Base-by-base conservation (phyloP, 306 rosid species). In the Rosa persica region DNA sequence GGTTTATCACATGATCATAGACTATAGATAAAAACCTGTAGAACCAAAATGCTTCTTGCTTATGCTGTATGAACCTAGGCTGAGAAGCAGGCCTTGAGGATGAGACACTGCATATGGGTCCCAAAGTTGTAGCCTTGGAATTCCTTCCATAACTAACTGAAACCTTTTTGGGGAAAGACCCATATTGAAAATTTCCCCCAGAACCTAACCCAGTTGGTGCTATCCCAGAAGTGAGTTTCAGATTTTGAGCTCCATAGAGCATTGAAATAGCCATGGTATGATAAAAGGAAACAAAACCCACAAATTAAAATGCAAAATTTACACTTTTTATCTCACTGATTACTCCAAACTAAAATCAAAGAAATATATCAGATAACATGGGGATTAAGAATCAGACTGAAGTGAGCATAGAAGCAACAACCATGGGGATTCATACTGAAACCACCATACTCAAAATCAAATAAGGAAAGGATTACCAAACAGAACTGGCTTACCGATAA, bases 11-110 rank as follows among this genome's bases (percentile, higher is more conserved):
- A 76, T 92, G 96, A 83, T 94, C 97, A 67, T 92, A 94, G 77
- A 92, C 96, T 81, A 94, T 88, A 23, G 97, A 90, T 8, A 94
- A 91, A 42, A 94, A 94, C 85, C 96, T 88, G 64, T 90, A 94
- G 84, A 94, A 94, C 98, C 97, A 94, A 77, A 92, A 94, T 0
- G 98, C 98, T 80, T 94, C 98, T 54, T 94, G 89, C 72, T 94
- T 92, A 88, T 94, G 94, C 77, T 94, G 98, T 12, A 92, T 94
- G 83, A 94, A 94, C 91, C 98, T 88, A 1, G 94, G 96, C 80
- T 90, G 97, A 2, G 98, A 90, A 70, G 86, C 82, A 30, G 97
- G 95, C 82, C 98, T 83, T 3, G 98, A 86, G 76, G 89, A 79
- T 40, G 98, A 92, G 22, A 77, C 23, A 82, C 92, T 90, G 71